These are phyloP conservation scores for Rhododendron kiyosumense DNA, from an alignment of 148 eudicot species.

Conservation along the genomic window DNA sequence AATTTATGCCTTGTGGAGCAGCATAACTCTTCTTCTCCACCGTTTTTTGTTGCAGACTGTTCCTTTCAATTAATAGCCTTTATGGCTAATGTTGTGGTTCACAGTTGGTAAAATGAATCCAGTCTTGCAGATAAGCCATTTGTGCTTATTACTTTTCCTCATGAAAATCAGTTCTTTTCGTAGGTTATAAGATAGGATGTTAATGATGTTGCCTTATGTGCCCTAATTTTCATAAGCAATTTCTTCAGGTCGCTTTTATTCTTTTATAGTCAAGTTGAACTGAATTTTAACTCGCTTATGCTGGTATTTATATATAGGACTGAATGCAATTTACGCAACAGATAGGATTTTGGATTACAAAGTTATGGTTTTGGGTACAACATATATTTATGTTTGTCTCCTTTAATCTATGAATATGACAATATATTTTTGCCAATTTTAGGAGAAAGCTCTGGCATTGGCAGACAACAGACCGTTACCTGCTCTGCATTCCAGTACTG, in stretches of 20 bases:
- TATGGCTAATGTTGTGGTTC: neutral
- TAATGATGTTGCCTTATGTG: neutral
- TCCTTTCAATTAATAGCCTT: neutral
- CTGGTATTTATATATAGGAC: neutral
- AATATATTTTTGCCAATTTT: slow-evolving; percentile 12
- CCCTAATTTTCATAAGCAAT: neutral
- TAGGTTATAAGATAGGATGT: neutral
- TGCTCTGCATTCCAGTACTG: slow-evolving; percentile 56
- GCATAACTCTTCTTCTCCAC: neutral
- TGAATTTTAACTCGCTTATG: neutral
- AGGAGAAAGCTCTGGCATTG: slow-evolving; percentile 75
- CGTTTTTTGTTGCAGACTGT: slow-evolving; percentile 2
- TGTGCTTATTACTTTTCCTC: neutral
- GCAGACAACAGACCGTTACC: slow-evolving; percentile 59
- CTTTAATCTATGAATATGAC: neutral
- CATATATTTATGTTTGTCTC: neutral
- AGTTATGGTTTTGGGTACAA: neutral
- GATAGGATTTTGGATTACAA: neutral
- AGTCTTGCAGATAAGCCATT: neutral
- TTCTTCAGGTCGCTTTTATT: neutral
- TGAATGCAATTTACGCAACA: neutral
- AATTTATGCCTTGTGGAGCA: neutral
- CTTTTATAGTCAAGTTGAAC: neutral
- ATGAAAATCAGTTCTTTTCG: neutral
- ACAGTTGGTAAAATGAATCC: neutral